Evolutionary conservation across 2,329 filamentous ascomycete species (phyloP), one percentile per base, ranked within the genome.

Genomic region (Apiospora arundinis): DNA sequence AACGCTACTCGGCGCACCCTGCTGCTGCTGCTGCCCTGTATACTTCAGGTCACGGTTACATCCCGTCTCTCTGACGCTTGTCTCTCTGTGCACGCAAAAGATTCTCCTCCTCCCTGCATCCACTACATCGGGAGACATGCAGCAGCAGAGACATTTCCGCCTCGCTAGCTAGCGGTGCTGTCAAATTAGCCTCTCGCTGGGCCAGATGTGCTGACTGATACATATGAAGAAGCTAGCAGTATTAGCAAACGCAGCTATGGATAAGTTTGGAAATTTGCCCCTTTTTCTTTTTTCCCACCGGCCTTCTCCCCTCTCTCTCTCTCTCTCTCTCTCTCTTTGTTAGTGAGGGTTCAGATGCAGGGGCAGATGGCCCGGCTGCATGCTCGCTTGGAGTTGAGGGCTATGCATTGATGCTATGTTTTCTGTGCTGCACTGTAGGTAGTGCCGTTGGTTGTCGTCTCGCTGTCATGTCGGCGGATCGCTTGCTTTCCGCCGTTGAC

Each of bases 111-210:
- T 32, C 25, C 16, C 28, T 60, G 28, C 49, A 25, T 56, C 46
- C 46, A 49, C 49, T 25, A 49, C 49, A 37, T 60, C 52, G 52
- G 28, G 28, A 60, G 52, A 60, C 52, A 60, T 60, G 52, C 52
- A 60, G 28, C 52, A 37, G 52, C 52, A 60, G n/a, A 63, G 56
- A 63, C 56, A 63, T 40, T 63, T 63, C 32, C 16, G 32, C n/a
- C 56, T 63, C 56, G 37, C 56, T 63, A 63, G 37, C 56, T 63
- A 63, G 56, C 56, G 32, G 56, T 63, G 56, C 56, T 63, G 56
- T 63, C 56, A 63, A 18, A 40, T 23, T 40, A 63, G 52, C 52
- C 52, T 60, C 28, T 60, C 49, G 25, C 23, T 56, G 25, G 28
- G 28, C 52, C 52, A 32, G 32, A 32, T 60, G 28, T 60, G 52